These are phyloP conservation scores for Fonsecaea pedrosoi DNA, from an alignment of 2,329 filamentous ascomycete genomes.

Conservation along the genomic window DNA sequence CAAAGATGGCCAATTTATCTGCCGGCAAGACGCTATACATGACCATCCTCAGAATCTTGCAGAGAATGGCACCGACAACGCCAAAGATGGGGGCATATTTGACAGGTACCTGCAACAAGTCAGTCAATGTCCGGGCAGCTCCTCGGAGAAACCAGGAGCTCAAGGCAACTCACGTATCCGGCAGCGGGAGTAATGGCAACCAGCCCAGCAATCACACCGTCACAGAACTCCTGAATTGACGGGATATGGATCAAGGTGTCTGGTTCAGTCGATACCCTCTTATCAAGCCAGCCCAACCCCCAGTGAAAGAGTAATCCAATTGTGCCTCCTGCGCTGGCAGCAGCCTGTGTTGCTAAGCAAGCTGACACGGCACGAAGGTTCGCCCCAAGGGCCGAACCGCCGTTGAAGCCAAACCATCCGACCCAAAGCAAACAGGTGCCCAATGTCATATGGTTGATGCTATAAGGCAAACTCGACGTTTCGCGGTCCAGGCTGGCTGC, in stretches of 20 bases:
- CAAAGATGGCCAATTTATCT: slow-evolving; percentile 12
- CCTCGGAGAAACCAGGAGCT: not conserved
- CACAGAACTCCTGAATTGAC: slow-evolving; percentile 18
- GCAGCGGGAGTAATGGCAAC: slow-evolving; percentile 18
- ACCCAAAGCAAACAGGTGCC: slow-evolving; percentile 97
- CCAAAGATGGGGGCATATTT: slow-evolving; percentile 19
- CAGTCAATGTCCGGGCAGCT: not conserved
- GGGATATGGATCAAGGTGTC: slow-evolving; percentile 6
- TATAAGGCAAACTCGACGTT: slow-evolving; percentile 11
- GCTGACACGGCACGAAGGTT: slow-evolving; percentile 94
- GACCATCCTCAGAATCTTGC: slow-evolving; percentile 14
- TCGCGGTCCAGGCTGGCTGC: not conserved
- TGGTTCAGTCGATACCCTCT: not conserved
- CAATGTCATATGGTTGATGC: slow-evolving; percentile 58
- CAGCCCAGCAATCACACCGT: slow-evolving; percentile 21
- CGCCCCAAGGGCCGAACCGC: slow-evolving; percentile 89
- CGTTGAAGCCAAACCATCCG: slow-evolving; percentile 98
- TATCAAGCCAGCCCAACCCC: slow-evolving; percentile 1
- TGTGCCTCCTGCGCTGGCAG: slow-evolving; percentile 16
- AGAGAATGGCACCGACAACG: slow-evolving; percentile 11
- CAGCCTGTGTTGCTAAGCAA: slow-evolving; percentile 56
- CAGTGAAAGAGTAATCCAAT: slow-evolving; percentile 19
- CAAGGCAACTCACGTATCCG: slow-evolving; percentile 12
- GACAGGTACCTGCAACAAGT: slow-evolving; percentile 18
- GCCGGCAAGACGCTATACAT: slow-evolving; percentile 5